phyloP scores from a whole-genome alignment of 192 early-diverging fungal species.

The Backusella westeae region DNA sequence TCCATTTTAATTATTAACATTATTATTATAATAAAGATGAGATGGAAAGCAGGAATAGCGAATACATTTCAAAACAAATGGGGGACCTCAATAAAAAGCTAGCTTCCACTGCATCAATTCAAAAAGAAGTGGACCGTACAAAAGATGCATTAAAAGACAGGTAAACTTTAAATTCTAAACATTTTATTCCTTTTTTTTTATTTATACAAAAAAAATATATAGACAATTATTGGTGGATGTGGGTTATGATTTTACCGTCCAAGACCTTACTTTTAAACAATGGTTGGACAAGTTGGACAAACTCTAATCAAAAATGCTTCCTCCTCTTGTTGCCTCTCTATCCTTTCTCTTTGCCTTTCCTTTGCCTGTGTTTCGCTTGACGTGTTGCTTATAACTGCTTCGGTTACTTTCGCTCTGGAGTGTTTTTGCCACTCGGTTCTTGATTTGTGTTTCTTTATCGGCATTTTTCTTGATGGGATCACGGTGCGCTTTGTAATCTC shows the following conservation, averaged over 20 bases:
- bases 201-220: neutral
- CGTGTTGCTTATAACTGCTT: conserved; percentile 30
- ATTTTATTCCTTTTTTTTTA: neutral
- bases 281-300: neutral
- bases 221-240: neutral
- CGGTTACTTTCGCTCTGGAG: conserved; percentile 32
- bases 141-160: neutral
- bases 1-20: neutral
- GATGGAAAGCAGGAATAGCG: neutral
- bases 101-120: neutral
- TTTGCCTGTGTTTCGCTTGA: conserved; percentile 47
- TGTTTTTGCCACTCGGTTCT: conserved; percentile 47
- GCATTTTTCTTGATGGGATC: conserved; percentile 29
- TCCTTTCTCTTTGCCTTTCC: conserved; percentile 51
- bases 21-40: neutral
- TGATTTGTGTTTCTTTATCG: conserved; percentile 46
- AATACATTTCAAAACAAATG: neutral
- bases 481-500: conserved; percentile 49
- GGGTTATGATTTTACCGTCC: neutral
- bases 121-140: neutral
- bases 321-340: conserved; percentile 30
- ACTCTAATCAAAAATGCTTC: conserved; percentile 33
- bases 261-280: neutral
- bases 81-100: neutral
- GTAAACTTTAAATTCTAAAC: neutral